Evolutionary conservation across 176 grass and related monocot species (phyloP).

Genomic region (Paspalum notatum): DNA sequence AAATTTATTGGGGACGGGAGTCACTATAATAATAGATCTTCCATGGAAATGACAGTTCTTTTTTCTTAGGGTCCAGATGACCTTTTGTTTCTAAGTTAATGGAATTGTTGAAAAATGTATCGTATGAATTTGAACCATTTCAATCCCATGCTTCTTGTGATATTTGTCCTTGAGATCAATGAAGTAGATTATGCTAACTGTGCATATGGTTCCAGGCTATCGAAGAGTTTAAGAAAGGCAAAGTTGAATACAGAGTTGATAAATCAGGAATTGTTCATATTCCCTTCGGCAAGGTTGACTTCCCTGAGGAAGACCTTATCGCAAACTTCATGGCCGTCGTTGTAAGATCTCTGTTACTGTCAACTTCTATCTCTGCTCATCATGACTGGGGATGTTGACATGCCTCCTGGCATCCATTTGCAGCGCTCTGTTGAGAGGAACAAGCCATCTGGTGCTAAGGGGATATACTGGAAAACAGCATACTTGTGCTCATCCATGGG

Average conservation of each 20-base stretch:
- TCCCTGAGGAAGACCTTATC: slow-evolving; percentile 89
- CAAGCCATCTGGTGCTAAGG: slow-evolving; percentile 98
- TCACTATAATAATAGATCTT: slow-evolving; percentile 7
- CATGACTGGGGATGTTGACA: slow-evolving; percentile 20
- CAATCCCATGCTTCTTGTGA: slow-evolving; percentile 14
- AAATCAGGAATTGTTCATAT: slow-evolving; percentile 95
- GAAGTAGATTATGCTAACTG: slow-evolving; percentile 37
- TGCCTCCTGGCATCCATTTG: slow-evolving; percentile 31
- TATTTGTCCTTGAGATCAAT: slow-evolving; percentile 10
- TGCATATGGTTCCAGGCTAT: slow-evolving; percentile 76
- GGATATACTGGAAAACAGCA: slow-evolving; percentile 91
- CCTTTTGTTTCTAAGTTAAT: background rate
- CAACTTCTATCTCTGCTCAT: background rate
- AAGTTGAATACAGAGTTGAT: slow-evolving; percentile 97
- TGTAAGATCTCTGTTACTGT: slow-evolving; percentile 56
- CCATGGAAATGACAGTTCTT: slow-evolving; percentile 12
- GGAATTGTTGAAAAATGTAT: background rate
- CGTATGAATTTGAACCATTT: background rate
- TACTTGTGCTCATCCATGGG: slow-evolving; percentile 96
- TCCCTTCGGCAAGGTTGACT: slow-evolving; percentile 85
- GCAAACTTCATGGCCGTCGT: slow-evolving; percentile 92
- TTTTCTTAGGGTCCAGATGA: background rate
- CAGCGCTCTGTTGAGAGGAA: slow-evolving; percentile 90
- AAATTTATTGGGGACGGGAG: background rate
- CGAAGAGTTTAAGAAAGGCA: slow-evolving; percentile 97